Evolutionary conservation across 192 early-diverging fungal species (phyloP).

Genomic region (Coemansia sp.): DNA sequence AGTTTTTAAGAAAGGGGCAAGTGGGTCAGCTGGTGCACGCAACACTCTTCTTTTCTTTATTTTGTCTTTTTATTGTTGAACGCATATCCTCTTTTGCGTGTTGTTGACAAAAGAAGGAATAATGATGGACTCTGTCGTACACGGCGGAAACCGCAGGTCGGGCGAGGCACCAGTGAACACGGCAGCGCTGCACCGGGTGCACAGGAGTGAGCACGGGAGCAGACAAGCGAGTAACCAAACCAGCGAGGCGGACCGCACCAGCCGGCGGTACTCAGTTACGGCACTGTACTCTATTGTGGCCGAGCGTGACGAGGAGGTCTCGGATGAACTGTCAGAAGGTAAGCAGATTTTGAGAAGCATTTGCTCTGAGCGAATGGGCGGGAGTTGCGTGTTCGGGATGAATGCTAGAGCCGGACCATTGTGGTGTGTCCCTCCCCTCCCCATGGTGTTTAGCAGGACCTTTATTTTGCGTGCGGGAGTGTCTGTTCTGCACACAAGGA

Average conservation of each 20-base stretch:
- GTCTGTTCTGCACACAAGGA: background rate
- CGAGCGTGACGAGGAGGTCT: conserved; percentile 89
- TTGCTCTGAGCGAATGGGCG: background rate
- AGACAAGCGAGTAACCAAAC: conserved; percentile 21
- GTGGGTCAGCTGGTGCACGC: too few relatives aligned
- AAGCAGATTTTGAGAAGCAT: conserved; percentile 1
- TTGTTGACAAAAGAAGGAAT: background rate
- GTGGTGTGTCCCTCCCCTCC: background rate
- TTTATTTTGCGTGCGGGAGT: background rate
- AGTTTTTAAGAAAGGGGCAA: too few relatives aligned
- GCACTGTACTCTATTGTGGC: conserved; percentile 80
- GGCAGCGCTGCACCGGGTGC: conserved; percentile 17
- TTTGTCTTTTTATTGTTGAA: background rate
- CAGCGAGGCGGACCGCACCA: conserved; percentile 56
- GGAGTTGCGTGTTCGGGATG: background rate
- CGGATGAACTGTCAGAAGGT: conserved; percentile 90
- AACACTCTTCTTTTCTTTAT: background rate
- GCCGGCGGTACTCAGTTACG: conserved; percentile 69
- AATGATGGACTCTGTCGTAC: conserved; percentile 49
- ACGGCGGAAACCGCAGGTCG: conserved; percentile 22
- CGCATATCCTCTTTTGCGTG: background rate
- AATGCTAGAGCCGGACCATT: background rate
- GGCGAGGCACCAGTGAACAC: conserved; percentile 24
- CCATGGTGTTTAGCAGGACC: background rate
- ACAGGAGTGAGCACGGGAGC: conserved; percentile 28